Evolutionary conservation across 345 rosid genomes (phyloP).

Genomic region (Crucihimalaya himalaica): DNA sequence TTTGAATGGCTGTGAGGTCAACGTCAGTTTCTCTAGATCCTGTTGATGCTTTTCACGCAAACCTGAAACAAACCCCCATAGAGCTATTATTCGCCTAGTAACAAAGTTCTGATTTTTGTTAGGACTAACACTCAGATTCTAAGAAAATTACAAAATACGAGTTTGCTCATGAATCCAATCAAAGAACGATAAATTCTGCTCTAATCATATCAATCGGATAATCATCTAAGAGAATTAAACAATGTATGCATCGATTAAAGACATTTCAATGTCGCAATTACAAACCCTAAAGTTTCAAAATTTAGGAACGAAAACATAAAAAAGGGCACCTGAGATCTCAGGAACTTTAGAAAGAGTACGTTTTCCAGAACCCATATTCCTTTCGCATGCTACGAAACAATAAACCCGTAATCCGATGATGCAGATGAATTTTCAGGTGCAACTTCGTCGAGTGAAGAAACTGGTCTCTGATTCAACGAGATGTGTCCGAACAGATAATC

Average conservation of each 20-base stretch:
- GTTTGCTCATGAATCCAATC: slow-evolving; percentile 15
- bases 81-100: slow-evolving; percentile 5
- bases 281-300: slow-evolving; percentile 4
- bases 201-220: not conserved
- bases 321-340: slow-evolving; percentile 34
- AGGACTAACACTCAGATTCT: not conserved
- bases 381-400: slow-evolving; percentile 12
- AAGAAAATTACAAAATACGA: not conserved
- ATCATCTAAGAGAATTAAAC: not conserved
- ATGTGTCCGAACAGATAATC: not conserved
- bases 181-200: not conserved
- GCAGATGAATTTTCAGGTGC: not conserved
- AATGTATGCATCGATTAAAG: slow-evolving; percentile 17
- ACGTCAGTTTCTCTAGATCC: slow-evolving; percentile 49
- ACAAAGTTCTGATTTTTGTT: not conserved
- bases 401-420: not conserved
- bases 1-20: slow-evolving; percentile 69
- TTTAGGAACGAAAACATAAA: not conserved
- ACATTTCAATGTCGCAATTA: not conserved
- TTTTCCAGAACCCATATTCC: slow-evolving; percentile 31
- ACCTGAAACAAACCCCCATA: slow-evolving; percentile 15
- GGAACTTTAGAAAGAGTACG: slow-evolving; percentile 13
- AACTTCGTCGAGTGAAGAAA: slow-evolving; percentile 3
- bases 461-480: slow-evolving; percentile 5
- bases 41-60: slow-evolving; percentile 44